Percentiles rank a stretch among this genome's conserved stretches.
Evolutionary conservation across 2,329 filamentous ascomycete species (phyloP).

Genomic region (Penicillium expansum): DNA sequence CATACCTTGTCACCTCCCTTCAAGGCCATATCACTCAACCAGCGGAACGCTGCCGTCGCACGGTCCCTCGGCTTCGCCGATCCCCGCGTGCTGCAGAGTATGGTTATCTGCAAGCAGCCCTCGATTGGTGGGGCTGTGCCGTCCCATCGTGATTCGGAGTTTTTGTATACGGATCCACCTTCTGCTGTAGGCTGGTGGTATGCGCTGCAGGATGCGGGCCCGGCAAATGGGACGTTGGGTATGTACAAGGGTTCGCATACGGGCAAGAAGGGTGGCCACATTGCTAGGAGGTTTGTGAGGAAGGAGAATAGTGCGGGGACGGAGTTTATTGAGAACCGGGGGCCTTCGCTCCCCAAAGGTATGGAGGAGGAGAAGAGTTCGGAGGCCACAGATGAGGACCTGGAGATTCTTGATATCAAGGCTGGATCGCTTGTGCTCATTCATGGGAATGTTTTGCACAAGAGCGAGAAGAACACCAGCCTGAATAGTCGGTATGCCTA

Average conservation of each 20-base stretch:
- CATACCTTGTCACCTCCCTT: constrained; percentile 69
- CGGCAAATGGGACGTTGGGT: constrained; percentile 81
- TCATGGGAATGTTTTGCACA: constrained; percentile 92
- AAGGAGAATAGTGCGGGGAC: constrained; percentile 55
- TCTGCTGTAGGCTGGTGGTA: constrained; percentile 97
- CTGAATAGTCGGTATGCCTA: constrained; percentile 88
- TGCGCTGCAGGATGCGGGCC: constrained; percentile 85
- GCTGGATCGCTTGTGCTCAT: constrained; percentile 89
- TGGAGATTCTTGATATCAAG: constrained; percentile 82
- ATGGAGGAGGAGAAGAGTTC: constrained; percentile 45
- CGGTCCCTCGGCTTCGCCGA: constrained; percentile 69
- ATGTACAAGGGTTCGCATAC: constrained; percentile 79
- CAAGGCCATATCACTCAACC: constrained; percentile 48
- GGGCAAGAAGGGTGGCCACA: constrained; percentile 57
- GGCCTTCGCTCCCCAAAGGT: constrained; percentile 60
- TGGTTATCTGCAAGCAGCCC: constrained; percentile 98
- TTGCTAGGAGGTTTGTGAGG: constrained; percentile 74
- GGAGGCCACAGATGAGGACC: constrained; percentile 45
- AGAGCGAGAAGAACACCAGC: constrained; percentile 90
- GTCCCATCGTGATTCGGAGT: constrained; percentile 88
- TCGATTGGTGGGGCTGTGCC: constrained; percentile 91
- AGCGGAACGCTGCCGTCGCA: constrained; percentile 62
- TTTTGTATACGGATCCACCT: constrained; percentile 85
- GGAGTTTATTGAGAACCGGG: constrained; percentile 69
- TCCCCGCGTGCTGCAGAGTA: constrained; percentile 80